Evolutionary conservation across 2,329 filamentous ascomycete genomes (phyloP).

Genomic region (Talaromyces marneffei): DNA sequence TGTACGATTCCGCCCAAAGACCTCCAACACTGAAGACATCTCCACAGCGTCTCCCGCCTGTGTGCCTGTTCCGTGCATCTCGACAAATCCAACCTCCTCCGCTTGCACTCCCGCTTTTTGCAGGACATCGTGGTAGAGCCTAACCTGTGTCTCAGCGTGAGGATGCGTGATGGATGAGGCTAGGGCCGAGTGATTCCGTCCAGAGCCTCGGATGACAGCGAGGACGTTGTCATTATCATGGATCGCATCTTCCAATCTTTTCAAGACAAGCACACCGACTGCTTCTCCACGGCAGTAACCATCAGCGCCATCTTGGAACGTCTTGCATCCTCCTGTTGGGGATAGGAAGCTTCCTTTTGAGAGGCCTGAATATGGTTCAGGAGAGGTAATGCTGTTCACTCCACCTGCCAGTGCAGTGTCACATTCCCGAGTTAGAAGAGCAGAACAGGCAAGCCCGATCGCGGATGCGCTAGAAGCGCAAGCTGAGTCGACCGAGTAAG

Average conservation of each 20-base stretch:
- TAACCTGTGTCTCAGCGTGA: conserved; percentile 24
- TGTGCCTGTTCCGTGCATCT: conserved; percentile 30
- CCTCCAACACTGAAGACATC: conserved; percentile 24
- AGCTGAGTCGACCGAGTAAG: conserved; percentile 63
- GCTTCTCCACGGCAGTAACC: conserved; percentile 50
- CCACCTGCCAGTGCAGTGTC: conserved; percentile 74
- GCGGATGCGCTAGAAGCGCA: conserved; percentile 66
- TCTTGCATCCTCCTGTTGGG: conserved; percentile 40
- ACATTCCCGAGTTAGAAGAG: conserved; percentile 54
- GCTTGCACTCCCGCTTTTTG: neutral
- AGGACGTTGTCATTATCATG: conserved; percentile 37
- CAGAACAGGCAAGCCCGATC: conserved; percentile 61
- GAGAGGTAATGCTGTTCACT: conserved; percentile 63
- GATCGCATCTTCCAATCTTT: conserved; percentile 42
- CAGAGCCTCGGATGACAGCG: conserved; percentile 36
- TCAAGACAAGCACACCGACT: conserved; percentile 43
- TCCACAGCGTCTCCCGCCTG: conserved; percentile 27
- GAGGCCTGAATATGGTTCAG: conserved; percentile 67
- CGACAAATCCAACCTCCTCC: conserved; percentile 25
- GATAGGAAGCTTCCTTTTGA: conserved; percentile 42
- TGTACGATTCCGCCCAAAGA: conserved; percentile 24
- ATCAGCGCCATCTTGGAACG: conserved; percentile 42
- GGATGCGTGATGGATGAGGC: conserved; percentile 37
- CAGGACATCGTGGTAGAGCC: neutral
- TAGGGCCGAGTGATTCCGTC: conserved; percentile 35